Evolutionary conservation across 129 eudicot genomes (phyloP), one percentile per base, ranked within the genome.

Genomic region (Mikania micrantha): DNA sequence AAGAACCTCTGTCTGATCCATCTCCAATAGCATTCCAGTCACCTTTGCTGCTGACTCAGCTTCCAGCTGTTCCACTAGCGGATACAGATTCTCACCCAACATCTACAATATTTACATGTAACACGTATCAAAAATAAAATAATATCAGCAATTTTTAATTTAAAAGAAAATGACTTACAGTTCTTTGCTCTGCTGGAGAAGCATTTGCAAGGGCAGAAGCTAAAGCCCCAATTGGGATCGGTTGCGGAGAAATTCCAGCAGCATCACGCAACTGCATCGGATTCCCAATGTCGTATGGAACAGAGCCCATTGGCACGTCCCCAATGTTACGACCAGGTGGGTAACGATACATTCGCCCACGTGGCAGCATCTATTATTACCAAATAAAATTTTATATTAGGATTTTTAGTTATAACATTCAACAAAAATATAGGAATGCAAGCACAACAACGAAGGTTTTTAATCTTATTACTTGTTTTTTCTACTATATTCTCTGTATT

Each of bases 11-110:
- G 87, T 84, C 76, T 84, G 96, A 32, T 85, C 96, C 95, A 92
- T 85, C 74, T 88, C 96, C 67, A 88, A 41, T 45, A 88, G 85
- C 98, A 92, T 92, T 6, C 98, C 98, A 10, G 98, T 92, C n/a
- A 92, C 96, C 83, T 92, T 92, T 0, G 95, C 96, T 12, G 98
- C 95, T 53, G 82, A 70, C 22, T 82, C 87, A 0, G 79, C 83
- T 70, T 92, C 98, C 79, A 92, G 65, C 81, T 75, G 85, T 53
- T 88, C 95, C 66, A 88, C 96, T 11, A 85, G 81, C 4, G 96
- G 95, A 81, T 85, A 92, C 75, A 88, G 75, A 64, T 78, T 83
- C 62, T 85, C 98, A 39, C 96, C 98, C 91, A 92, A 49, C 85
- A 90, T 82, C 97, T 90, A 56, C 70, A 83, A 31, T n/a, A 35